Evolutionary conservation across 163 green algal genomes (phyloP).

Genomic region (Volvox carteri): DNA sequence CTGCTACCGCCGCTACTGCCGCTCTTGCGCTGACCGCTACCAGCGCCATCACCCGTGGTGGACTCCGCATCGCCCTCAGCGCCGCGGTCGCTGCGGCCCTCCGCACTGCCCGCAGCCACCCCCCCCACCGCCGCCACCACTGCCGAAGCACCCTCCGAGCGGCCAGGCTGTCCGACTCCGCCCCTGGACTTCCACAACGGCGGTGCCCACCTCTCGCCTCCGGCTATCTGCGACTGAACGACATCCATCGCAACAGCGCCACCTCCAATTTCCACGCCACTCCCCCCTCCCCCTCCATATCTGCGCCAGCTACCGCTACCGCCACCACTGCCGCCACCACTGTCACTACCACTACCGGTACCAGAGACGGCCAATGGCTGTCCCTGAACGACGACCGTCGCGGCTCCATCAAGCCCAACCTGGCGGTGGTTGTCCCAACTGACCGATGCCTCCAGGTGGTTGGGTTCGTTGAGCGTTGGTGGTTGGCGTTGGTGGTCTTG

Average conservation of each 20-base stretch:
- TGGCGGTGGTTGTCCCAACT: background rate
- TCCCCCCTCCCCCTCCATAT: background rate
- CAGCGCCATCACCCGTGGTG: too few relatives aligned
- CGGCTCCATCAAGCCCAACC: background rate
- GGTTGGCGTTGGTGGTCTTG: background rate
- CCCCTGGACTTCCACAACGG: background rate
- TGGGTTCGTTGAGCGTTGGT: background rate
- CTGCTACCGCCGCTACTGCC: slow-evolving; percentile 1
- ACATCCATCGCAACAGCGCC: too few relatives aligned
- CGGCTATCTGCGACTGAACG: too few relatives aligned
- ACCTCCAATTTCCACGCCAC: too few relatives aligned
- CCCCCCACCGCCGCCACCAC: background rate
- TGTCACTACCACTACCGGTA: background rate
- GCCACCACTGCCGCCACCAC: background rate
- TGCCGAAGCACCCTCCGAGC: too few relatives aligned
- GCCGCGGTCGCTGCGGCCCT: background rate
- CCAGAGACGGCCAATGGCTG: background rate
- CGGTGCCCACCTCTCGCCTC: too few relatives aligned
- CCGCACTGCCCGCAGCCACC: background rate
- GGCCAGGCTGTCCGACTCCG: too few relatives aligned
- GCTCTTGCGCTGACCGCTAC: background rate
- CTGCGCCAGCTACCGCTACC: background rate
- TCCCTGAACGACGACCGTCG: background rate
- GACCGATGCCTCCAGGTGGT: background rate
- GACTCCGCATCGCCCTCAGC: background rate